Evolutionary conservation across 2,329 filamentous ascomycete genomes (phyloP), one percentile per base, ranked within the genome.

Genomic region (Claviceps sorghi): DNA sequence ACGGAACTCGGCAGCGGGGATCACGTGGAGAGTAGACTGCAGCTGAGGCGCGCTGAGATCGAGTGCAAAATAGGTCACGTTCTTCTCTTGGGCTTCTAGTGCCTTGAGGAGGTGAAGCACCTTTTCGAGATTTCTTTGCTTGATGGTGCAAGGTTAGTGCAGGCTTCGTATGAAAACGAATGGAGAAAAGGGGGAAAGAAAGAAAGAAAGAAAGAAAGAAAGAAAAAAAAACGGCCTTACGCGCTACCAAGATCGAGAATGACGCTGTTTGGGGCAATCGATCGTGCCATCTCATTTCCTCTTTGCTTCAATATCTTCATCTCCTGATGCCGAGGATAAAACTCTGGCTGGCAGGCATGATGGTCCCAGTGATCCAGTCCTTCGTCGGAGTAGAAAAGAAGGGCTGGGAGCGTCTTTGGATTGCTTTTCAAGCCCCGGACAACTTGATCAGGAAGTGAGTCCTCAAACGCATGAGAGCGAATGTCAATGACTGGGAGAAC

Each of bases 281-380:
- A 40, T 26, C 21, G 32, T 29, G 46, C 46, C 17, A 48, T 48
- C 21, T 48, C 46, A 19, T 10, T 21, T 15, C 46, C 34, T 26
- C 11, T 29, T 29, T 38, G 46, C 32, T 48, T 48, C 32, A 48
- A 40, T 34, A 48, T 48, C 3, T 36, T n/a, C 26, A 50, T 45
- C 22, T 50, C 49, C 38, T 50, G 40, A 11, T 36, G 41, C 29
- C 49, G 41, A 36, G 49, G 49, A 22, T 50, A 50, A 34, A 50
- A 50, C n/a, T 50, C 49, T 26, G 49, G 49, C 26, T 50, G 49
- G 30, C 49, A 9, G 3, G 41, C 29, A 32, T 50, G 49, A 44
- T 50, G 49, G 17, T 50, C 45, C 49, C 49, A 50, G 49, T 50
- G 29, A 29, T 50, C 40, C 17, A 50, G 49, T 26, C 49, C 49